Base-by-base conservation (phyloP, 768 basidiomycete genomes). In the Cantharellus anzutake region DNA sequence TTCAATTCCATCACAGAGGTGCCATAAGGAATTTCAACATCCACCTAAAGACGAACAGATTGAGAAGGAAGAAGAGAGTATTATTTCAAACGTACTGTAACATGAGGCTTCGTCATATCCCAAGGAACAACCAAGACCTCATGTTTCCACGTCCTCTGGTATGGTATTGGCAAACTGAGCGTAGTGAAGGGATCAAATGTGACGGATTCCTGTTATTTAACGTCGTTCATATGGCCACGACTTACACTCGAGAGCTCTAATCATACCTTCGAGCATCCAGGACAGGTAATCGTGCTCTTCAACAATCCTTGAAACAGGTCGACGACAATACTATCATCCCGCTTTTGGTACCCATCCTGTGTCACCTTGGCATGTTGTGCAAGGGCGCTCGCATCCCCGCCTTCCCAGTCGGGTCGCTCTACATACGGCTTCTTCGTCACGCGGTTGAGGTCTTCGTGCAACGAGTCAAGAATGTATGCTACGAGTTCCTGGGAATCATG, bases 161-260 rank as follows among this genome's bases (percentile, higher is more conserved):
- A 76, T 0, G 96, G 96, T 5, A 98, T 73, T 3, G 93, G 94
- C n/a, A 96, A 75, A 1, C 94, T 97, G 66, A 99, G 81, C 72
- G 97, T 96, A 89, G 94, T 93, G 76, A 94, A 97, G 2, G 94
- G 94, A 68, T 99, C 96, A 66, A 99, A 96, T 0, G 93, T 98
- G 70, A 98, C 96, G 0, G 96, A 97, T 64, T 97, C 84, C 93
- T 97, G 65, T n/a, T 29, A 29, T 3, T 0, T 53, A 52, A 37
- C 61, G 44, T 48, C 59, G 41, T n/a, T 11, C 4, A 11, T 57
- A 34, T n/a, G 5, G 5, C 40, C 55, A 3, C 42, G 37, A n/a
- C 11, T 29, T 29, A 29, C 42, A 39, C 39, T 42, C 41, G 64
- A 38, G 66, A 60, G 3, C 35, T 42, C 50, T 50, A 61, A 40